These are phyloP conservation scores for Boletus reticuloceps DNA, from an alignment of 768 basidiomycete species.

Conservation along the genomic window DNA sequence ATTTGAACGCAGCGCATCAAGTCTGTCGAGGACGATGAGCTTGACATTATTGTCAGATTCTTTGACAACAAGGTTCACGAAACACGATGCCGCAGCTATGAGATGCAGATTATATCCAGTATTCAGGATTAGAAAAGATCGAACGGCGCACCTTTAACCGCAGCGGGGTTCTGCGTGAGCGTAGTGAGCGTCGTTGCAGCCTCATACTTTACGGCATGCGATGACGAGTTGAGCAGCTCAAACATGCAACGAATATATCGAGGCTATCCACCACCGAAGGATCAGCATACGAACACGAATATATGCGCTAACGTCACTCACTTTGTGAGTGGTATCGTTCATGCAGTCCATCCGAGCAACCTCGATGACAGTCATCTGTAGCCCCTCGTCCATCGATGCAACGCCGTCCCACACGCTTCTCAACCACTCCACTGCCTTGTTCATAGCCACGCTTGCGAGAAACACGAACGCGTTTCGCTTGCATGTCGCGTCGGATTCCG, in stretches of 20 bases:
- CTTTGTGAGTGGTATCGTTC: slow-evolving; percentile 77
- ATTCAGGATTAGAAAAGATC: not conserved
- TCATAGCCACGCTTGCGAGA: slow-evolving; percentile 81
- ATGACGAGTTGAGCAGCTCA: slow-evolving; percentile 84
- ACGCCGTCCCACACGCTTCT: slow-evolving; percentile 83
- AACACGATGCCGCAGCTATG: slow-evolving; percentile 81
- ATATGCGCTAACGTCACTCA: slow-evolving; percentile 36
- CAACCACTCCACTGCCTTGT: slow-evolving; percentile 90
- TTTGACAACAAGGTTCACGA: slow-evolving; percentile 87
- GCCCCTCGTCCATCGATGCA: slow-evolving; percentile 76
- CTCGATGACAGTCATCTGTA: slow-evolving; percentile 97
- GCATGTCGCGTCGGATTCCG: slow-evolving; percentile 94
- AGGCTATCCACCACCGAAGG: slow-evolving; percentile 46
- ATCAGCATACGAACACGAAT: slow-evolving; percentile 3
- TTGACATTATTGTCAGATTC: slow-evolving; percentile 99
- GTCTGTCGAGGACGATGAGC: slow-evolving; percentile 90
- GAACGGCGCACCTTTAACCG: slow-evolving; percentile 74
- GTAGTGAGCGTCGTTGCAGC: slow-evolving; percentile 93
- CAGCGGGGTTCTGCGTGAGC: slow-evolving; percentile 92
- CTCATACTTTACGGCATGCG: slow-evolving; percentile 96
- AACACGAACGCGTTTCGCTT: slow-evolving; percentile 98
- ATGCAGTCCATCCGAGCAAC: slow-evolving; percentile 89
- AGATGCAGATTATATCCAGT: slow-evolving; percentile 1
- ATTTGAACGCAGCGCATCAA: slow-evolving; percentile 76
- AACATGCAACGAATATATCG: slow-evolving; percentile 93